Percentiles rank a stretch among this genome's conserved stretches.
Conservation (phyloP, 768 basidiomycete species). For the Mycena chlorophos region DNA sequence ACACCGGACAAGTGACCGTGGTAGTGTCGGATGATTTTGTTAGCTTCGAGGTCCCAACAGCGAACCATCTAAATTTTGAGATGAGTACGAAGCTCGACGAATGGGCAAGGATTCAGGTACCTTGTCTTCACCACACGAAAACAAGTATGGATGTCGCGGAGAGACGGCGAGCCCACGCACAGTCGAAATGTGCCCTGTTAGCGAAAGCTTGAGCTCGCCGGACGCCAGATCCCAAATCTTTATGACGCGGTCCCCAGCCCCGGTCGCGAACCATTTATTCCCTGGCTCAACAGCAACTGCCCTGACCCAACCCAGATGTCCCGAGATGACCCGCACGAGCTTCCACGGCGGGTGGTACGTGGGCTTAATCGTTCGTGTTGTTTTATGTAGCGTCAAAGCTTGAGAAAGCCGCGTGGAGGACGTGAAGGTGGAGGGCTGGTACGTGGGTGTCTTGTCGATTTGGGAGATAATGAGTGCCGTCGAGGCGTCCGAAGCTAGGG, state of each 20-base stretch:
- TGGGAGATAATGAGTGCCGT: conserved; percentile 70
- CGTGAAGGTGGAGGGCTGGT: conserved; percentile 31
- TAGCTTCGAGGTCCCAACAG: conserved; percentile 98
- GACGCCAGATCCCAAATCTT: conserved; percentile 99
- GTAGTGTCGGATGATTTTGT: conserved; percentile 98
- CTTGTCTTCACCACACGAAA: conserved; percentile 98
- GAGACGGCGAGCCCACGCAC: conserved; percentile 94
- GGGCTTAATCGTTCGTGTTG: conserved; percentile 90
- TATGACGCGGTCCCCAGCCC: conserved; percentile 96
- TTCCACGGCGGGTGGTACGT: conserved; percentile 97
- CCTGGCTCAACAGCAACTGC: conserved; percentile 96
- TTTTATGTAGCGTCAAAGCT: conserved; percentile 90
- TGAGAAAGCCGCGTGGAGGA: conserved; percentile 36
- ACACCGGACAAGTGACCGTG: conserved; percentile 98
- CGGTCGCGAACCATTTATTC: conserved; percentile 98
- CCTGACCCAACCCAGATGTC: conserved; percentile 97
- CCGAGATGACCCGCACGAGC: conserved; percentile 92
- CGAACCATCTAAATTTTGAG: conserved; percentile 93
- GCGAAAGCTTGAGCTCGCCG: conserved; percentile 93
- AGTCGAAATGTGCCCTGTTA: conserved; percentile 97
- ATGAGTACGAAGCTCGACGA: background rate
- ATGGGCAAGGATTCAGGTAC: conserved; percentile 36
- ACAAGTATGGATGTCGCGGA: conserved; percentile 91
- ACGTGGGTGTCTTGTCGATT: conserved; percentile 71
- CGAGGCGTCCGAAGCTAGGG: conserved; percentile 42